Percentiles rank a stretch among this genome's conserved stretches.
Evolutionary conservation across 345 rosid species (phyloP).

Genomic region (Bruguiera sexangula): DNA sequence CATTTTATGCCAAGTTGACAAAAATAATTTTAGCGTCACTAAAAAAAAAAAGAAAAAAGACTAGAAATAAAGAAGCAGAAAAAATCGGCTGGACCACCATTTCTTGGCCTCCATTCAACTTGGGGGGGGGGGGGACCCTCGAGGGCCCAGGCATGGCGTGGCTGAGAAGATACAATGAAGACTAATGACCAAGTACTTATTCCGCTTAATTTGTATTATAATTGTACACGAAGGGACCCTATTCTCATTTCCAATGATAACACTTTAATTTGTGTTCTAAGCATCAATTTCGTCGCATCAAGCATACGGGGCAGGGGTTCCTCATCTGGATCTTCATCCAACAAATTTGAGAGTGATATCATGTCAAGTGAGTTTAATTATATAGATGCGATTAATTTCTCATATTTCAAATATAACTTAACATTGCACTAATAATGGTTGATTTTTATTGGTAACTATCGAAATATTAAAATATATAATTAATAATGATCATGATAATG

Average conservation of each 20-base stretch:
- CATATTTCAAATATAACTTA: too few species aligned
- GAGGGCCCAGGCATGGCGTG: constrained; percentile 8
- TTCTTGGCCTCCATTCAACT: background rate
- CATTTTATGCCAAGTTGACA: constrained; percentile 2
- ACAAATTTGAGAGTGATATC: too few species aligned
- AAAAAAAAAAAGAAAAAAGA: background rate
- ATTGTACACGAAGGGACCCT: constrained; percentile 14
- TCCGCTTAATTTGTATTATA: constrained; percentile 9
- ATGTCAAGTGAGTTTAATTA: too few species aligned
- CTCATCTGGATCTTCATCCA: background rate
- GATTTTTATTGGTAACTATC: too few species aligned
- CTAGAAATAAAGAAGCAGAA: background rate
- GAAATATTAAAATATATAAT: too few species aligned
- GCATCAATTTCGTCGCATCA: background rate
- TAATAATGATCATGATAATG: too few species aligned
- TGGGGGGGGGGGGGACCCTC: constrained; percentile 22
- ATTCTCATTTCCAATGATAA: constrained; percentile 15
- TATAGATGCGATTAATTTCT: too few species aligned
- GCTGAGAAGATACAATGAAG: constrained; percentile 10
- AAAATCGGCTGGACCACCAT: background rate
- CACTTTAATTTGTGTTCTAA: constrained; percentile 3
- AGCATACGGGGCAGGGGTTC: background rate
- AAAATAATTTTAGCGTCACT: background rate
- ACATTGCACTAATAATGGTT: too few species aligned
- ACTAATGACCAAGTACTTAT: background rate